Base-by-base conservation (phyloP, 1,139 yeast genomes). In the Kodamaea ohmeri region DNA sequence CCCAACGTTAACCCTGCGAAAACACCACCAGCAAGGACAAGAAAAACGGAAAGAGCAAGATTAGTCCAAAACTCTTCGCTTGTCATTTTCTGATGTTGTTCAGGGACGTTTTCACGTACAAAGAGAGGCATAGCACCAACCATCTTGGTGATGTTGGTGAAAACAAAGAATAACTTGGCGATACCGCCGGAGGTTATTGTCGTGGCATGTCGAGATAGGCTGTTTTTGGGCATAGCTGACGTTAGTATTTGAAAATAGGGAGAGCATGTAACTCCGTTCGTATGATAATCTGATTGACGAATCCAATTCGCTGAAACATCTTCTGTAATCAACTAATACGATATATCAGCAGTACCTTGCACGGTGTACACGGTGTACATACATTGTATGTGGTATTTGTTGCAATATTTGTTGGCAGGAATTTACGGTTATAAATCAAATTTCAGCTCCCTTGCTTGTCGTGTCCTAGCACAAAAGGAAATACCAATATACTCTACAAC, bases 1-100 rank as follows among this genome's bases (percentile, higher is more conserved):
- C 95, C 97, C 40, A 92, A 71, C 17, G 98, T 92, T 37, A 92
- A 69, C 6, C 97, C 98, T 2, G 98, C 97, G 68, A 92, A 92
- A 11, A 89, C 85, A 47, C 98, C 98, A 36, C 98, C 98, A 3
- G 89, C 73, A 30, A 92, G 58, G 2, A 92, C 97, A 25, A 92
- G 72, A 18, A 73, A 51, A 3, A 74, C 76, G 0, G 96, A 84
- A 2, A 85, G 66, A 27, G 73, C 45, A 52, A 82, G 60, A 52
- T 81, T 76, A 39, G 72, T 45, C 63, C 77, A 78, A 50, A 78
- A 79, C 44, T 75, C 61, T 43, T 65, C 65, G 5, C 63, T 51
- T 2, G 73, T 55, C 63, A 69, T 55, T 9, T 40, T 30, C 21
- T 35, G 21, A 19, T 38, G 40, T 15, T 16, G 38, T 4, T 22